Evolutionary conservation across 352 stramenopile genomes (phyloP).

Genomic region (Globisporangium splendens): DNA sequence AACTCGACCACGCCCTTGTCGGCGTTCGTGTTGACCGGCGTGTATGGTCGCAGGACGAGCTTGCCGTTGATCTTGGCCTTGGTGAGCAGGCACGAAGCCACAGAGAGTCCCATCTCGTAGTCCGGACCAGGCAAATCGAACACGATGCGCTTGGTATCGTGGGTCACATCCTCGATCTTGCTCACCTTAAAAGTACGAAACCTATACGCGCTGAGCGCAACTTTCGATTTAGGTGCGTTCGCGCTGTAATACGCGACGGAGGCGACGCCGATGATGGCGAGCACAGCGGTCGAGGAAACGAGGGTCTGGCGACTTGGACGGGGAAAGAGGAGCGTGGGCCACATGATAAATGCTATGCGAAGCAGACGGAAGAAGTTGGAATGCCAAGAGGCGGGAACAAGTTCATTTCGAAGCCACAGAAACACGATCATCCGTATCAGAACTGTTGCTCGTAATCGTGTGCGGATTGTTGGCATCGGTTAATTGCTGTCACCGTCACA

Average conservation of each 20-base stretch:
- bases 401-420: too few relatives aligned
- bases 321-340: slow-evolving; percentile 6
- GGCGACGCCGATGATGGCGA: slow-evolving; percentile 7
- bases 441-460: too few relatives aligned
- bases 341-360: slow-evolving; percentile 1
- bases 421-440: too few relatives aligned
- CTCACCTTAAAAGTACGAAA: slow-evolving; percentile 64
- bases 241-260: neutral
- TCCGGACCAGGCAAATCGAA: slow-evolving; percentile 55
- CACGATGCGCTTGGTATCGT: slow-evolving; percentile 74
- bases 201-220: slow-evolving; percentile 52
- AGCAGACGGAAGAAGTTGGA: neutral
- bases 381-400: too few relatives aligned
- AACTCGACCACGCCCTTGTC: slow-evolving; percentile 85
- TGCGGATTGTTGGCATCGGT: too few relatives aligned
- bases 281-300: neutral
- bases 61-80: slow-evolving; percentile 74
- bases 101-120: slow-evolving; percentile 61
- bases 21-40: slow-evolving; percentile 79
- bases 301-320: neutral
- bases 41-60: slow-evolving; percentile 82
- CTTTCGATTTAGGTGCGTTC: slow-evolving; percentile 25
- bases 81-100: slow-evolving; percentile 54
- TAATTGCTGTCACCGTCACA: too few relatives aligned
- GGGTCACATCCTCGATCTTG: slow-evolving; percentile 56